Evolutionary conservation across 106 monocot genomes (phyloP), one percentile per base, ranked within the genome.

Genomic region (Alisma plantagoaquatica): DNA sequence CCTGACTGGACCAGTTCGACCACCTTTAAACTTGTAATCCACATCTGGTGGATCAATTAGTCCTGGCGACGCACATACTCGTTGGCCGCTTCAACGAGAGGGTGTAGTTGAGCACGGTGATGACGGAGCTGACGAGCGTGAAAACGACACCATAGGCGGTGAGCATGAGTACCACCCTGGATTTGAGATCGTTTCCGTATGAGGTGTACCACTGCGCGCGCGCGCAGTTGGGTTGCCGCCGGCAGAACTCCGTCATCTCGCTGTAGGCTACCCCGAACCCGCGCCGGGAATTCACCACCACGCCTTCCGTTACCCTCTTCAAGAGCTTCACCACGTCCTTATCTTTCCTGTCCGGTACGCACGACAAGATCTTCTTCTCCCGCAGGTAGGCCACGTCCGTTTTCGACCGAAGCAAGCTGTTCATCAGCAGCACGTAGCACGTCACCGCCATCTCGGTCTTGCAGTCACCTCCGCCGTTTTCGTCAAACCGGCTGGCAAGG

Each of bases 391-490:
- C 60, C 4, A 92, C 92, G 60, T 92, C 92, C 53, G 68, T 70
- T 23, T 73, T 54, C 0, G 78, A 76, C 59, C 86, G 81, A 63
- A 92, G 64, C 58, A 92, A 79, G 70, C 68, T 79, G 75, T 84
- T 82, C 92, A 92, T 92, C 65, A 92, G 86, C 76, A 79, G 79
- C 27, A 92, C 86, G 71, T 76, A 92, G 31, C 77, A 62, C 1
- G 92, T 92, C 25, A 86, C 66, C 49, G 81, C 71, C 54, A 54
- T 54, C 31, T 54, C 54, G n/a, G n/a, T n/a, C n/a, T n/a, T n/a
- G 5, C 54, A 32, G 44, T 65, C 81, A 19, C 82, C 92, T 8
- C 78, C 75, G 17, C 73, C 71, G 4, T n/a, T n/a, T n/a, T n/a
- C n/a, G n/a, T n/a, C n/a, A n/a, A n/a, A n/a, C n/a, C n/a, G n/a